These are phyloP conservation scores for Moesziomyces antarcticus DNA, from an alignment of 1,284 basidiomycete genomes.

Conservation along the genomic window DNA sequence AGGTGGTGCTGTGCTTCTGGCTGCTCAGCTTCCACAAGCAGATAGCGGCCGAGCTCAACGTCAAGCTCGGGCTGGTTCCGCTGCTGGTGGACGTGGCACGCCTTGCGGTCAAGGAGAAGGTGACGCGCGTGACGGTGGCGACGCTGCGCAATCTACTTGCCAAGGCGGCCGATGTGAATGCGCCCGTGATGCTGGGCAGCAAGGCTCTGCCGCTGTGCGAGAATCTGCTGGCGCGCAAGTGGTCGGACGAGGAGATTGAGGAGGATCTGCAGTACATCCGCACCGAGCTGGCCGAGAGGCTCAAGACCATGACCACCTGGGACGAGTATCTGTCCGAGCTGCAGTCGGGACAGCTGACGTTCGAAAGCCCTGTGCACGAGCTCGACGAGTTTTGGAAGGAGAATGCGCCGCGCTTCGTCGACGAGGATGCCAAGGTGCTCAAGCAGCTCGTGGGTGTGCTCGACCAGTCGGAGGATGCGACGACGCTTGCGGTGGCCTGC, in stretches of 20 bases:
- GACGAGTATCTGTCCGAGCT: constrained; percentile 95
- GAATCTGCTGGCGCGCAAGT: constrained; percentile 85
- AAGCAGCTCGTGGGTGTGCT: constrained; percentile 81
- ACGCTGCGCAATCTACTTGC: constrained; percentile 86
- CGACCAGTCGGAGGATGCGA: constrained; percentile 39
- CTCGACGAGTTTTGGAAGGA: constrained; percentile 98
- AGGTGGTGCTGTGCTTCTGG: constrained; percentile 92
- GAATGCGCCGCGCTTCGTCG: constrained; percentile 84
- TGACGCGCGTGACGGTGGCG: constrained; percentile 91
- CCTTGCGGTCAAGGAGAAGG: constrained; percentile 94
- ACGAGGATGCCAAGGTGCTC: constrained; percentile 92
- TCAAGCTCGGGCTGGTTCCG: constrained; percentile 90
- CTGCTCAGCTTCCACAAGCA: constrained; percentile 88
- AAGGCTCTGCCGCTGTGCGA: constrained; percentile 86
- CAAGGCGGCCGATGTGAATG: constrained; percentile 82
- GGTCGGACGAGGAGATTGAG: constrained; percentile 87
- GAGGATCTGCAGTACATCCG: constrained; percentile 89
- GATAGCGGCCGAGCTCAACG: constrained; percentile 86
- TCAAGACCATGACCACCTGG: constrained; percentile 91
- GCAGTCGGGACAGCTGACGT: constrained; percentile 86
- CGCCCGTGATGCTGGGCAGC: constrained; percentile 90
- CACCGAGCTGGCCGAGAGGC: constrained; percentile 81
- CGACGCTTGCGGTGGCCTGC: constrained; percentile 61
- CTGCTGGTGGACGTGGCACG: constrained; percentile 86
- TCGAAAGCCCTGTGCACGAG: constrained; percentile 89